Evolutionary conservation across 2,329 filamentous ascomycete species (phyloP), one percentile per base, ranked within the genome.

Genomic region (Nannizziopsis arthrosporioides): DNA sequence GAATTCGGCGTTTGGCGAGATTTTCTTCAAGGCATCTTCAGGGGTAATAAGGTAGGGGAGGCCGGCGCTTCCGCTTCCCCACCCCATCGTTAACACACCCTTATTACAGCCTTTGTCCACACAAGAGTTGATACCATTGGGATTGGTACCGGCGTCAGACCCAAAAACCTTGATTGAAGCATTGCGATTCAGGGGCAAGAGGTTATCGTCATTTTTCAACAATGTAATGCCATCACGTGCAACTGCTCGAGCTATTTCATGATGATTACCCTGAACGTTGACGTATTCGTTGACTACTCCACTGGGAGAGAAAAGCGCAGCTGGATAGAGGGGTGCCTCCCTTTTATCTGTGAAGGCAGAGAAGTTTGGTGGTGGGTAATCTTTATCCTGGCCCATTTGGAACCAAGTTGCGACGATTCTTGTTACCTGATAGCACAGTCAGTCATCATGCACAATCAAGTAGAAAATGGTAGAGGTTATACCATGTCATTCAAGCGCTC

Each of bases 11-110:
- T 73, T 66, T 34, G 78, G 57, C 2, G 82, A 81, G 57, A 80
- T 75, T 12, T 72, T 69, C 56, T 79, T 78, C 15, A 90, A 75
- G 0, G 82, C 85, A 12, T 78, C 74, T 45, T 87, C 78, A 0
- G 80, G 81, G 1, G 83, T 76, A 53, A 82, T 70, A 31, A 86
- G 69, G 59, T 82, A 86, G 0, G 85, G 82, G 62, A 85, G 85
- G 50, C 82, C 77, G 5, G 83, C 71, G 0, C 78, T 82, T 48
- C 85, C 85, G 3, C 80, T 85, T 3, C 85, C 85, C 85, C 85
- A 90, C 9, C 78, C 79, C 79, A 88, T 85, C 35, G 78, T 84
- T 1, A 88, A 68, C 0, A 81, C 81, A 5, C 81, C 82, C 51
- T 78, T 77, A 59, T 85, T 77, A 61, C 82, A 85, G 34, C 76